phyloP scores from a whole-genome alignment of 2,329 filamentous ascomycete species.

The Sclerotiophoma versabilis region DNA sequence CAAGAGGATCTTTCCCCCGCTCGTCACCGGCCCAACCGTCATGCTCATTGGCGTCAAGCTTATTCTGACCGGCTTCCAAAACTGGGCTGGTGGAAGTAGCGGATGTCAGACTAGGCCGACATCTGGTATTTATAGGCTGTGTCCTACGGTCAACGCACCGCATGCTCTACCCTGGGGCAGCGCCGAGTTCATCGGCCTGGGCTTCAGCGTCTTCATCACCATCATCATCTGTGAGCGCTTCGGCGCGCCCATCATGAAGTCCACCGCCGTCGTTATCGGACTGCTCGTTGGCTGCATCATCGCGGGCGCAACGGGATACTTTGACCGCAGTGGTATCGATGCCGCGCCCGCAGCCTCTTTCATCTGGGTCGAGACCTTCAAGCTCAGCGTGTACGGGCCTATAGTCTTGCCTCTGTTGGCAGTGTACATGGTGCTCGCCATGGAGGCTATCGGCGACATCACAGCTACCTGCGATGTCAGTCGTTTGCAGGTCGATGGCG shows the following conservation, averaged over 20 bases:
- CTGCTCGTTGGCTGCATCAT: conserved; percentile 80
- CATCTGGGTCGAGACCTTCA: conserved; percentile 81
- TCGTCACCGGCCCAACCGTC: conserved; percentile 74
- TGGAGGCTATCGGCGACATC: conserved; percentile 82
- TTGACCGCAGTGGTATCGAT: conserved; percentile 75
- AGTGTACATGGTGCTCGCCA: conserved; percentile 72
- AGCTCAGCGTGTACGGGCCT: conserved; percentile 73
- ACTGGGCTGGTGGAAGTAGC: conserved; percentile 80
- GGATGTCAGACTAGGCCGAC: conserved; percentile 56
- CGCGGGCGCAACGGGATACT: conserved; percentile 79
- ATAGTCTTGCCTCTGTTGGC: conserved; percentile 74
- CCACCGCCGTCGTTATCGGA: conserved; percentile 76
- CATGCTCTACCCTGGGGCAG: conserved; percentile 78
- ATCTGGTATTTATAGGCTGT: conserved; percentile 66
- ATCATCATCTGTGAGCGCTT: conserved; percentile 84
- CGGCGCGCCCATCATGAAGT: conserved; percentile 85
- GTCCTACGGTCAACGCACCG: conserved; percentile 68
- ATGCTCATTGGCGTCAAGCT: conserved; percentile 76
- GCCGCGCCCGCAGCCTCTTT: conserved; percentile 75
- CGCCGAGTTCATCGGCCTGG: conserved; percentile 78
- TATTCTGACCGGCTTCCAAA: conserved; percentile 73
- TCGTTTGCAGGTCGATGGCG: conserved; percentile 74
- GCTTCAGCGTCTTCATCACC: conserved; percentile 79
- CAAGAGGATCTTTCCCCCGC: conserved; percentile 77
- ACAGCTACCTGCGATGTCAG: conserved; percentile 84